These are phyloP conservation scores for Pulveroboletus sp. DNA, from an alignment of 1,284 basidiomycete species.

Conservation along the genomic window DNA sequence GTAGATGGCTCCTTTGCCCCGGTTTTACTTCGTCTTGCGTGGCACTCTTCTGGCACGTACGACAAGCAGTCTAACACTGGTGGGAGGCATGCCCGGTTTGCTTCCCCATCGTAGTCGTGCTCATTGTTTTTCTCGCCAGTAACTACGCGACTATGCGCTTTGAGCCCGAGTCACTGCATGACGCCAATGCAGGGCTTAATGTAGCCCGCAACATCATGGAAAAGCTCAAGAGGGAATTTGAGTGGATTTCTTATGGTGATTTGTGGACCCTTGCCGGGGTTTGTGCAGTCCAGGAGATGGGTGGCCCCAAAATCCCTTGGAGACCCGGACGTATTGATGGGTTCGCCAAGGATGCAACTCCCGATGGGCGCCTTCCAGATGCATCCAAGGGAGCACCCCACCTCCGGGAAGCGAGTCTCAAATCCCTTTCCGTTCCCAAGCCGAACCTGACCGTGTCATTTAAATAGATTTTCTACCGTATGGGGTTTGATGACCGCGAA, in stretches of 20 bases:
- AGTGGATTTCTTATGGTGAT: constrained; percentile 94
- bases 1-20: constrained; percentile 91
- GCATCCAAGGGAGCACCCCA: constrained; percentile 85
- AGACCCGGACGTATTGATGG: constrained; percentile 88
- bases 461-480: constrained; percentile 83
- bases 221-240: constrained; percentile 81
- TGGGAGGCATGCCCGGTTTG: constrained; percentile 61
- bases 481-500: constrained; percentile 98
- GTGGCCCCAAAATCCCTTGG: constrained; percentile 84
- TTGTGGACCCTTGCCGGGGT: constrained; percentile 93
- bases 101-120: background rate
- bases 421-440: background rate
- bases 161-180: constrained; percentile 81
- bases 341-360: constrained; percentile 73
- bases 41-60: constrained; percentile 91
- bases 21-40: constrained; percentile 90
- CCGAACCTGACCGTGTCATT: background rate
- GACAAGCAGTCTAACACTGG: constrained; percentile 87
- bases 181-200: constrained; percentile 85
- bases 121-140: constrained; percentile 41
- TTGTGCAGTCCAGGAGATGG: constrained; percentile 85
- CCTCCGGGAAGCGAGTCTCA: constrained; percentile 65
- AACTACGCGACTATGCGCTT: constrained; percentile 98
- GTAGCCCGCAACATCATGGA: constrained; percentile 86
- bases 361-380: constrained; percentile 95